Evolutionary conservation across 139 green algal genomes (phyloP), one percentile per base, ranked within the genome.

Genomic region (Ettlia oleoabundans): DNA sequence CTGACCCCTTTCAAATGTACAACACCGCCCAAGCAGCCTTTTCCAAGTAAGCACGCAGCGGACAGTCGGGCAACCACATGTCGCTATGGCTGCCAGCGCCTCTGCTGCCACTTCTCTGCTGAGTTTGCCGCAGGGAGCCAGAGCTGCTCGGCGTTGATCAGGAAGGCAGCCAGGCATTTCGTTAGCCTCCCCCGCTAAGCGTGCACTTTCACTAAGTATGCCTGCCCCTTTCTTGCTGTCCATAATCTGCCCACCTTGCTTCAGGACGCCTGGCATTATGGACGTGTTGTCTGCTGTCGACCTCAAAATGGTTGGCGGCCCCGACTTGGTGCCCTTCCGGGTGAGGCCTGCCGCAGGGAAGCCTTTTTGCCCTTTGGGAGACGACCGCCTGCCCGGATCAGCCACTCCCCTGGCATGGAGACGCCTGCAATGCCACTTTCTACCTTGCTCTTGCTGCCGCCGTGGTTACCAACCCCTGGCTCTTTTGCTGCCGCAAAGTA

Each of bases 271-370:
- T 72, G 8, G 7, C 65, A 15, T n/a, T n/a, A n/a, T n/a, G n/a
- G 65, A 42, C 35, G 37, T 21, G 33, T 19, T 72, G 35, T 2
- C 1, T 21, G 32, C 21, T 3, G 4, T 33, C 2, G 65, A 35
- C 2, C 15, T 78, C 10, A 35, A 22, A 4, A 47, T 78, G 33
- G 71, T 32, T 6, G 33, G 28, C 30, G 18, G 24, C 6, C 47
- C 71, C 4, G 2, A 26, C 19, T 5, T 78, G 8, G 71, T 78
- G 47, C 71, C 71, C 32, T 78, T 78, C 71, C 28, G 58, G 51
- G 71, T 67, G 22, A 15, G 47, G 15, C 47, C 47, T 58, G 15
- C 13, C 47, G 10, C 47, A 58, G 13, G 47, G 47, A 58, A 58
- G 15, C n/a, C n/a, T 58, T 10, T 15, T 24, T 58, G 47, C 47